Evolutionary conservation across 2,329 filamentous ascomycete species (phyloP), one percentile per base, ranked within the genome.

Genomic region (Coniochaeta pulveracea): DNA sequence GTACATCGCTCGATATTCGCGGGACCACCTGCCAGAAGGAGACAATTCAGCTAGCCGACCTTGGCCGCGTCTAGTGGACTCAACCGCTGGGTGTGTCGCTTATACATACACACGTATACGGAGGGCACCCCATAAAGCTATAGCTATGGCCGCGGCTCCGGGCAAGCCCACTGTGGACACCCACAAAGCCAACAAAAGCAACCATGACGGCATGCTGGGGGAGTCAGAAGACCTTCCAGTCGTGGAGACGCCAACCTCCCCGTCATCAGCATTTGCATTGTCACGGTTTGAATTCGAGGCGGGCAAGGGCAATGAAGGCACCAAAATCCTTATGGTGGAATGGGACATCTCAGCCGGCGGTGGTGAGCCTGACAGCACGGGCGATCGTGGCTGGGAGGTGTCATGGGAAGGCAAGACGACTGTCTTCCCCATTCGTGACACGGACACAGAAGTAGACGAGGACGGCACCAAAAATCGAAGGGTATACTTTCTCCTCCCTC

Each of bases 241-340:
- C 27, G 48, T 58, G 21, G 55, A 59, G 36, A 59, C 61, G 17
- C 57, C 62, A 4, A 54, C 55, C n/a, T 55, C 67, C 47, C 60
- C 61, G 38, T 57, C 64, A 4, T 62, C 63, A 10, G 45, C 51
- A 12, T 40, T 57, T 36, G 79, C 79, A n/a, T 64, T 85, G 28
- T 80, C 85, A 28, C 78, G 86, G 38, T 94, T 93, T 57, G 86
- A 94, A 54, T 93, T 93, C 51, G 81, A 88, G 56, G 66, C 73
- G 1, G 80, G 77, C 22, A 73, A 72, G 52, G 80, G 76, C 32
- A 84, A 85, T 47, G 80, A 88, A 43, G 85, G 85, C 25, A 93
- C 85, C 41, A 94, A 93, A 62, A 79, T 94, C 41, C 63, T 94
- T 46, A 91, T 94, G 85, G 79, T 93, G 24, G 85, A 94, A 55